Evolutionary conservation across 768 basidiomycete genomes (phyloP), one percentile per base, ranked within the genome.

Genomic region (Leccinum ochraceum): DNA sequence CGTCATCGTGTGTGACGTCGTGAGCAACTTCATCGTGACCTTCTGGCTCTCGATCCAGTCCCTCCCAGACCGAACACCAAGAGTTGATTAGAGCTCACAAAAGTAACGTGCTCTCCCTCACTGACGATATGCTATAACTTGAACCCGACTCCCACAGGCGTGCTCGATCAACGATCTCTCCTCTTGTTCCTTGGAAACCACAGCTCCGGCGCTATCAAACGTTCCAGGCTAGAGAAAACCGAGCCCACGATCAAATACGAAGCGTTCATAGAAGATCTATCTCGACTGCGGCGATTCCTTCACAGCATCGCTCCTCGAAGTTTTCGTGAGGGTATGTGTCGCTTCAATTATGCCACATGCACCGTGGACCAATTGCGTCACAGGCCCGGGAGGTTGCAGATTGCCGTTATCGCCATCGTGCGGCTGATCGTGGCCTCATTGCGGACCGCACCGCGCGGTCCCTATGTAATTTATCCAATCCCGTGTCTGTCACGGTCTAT

Each of bases 281-380:
- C 26, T 26, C 54, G 90, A 92, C 69, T 81, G 81, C 24, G 90
- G 90, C 16, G 91, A 93, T 70, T 86, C 89, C 1, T 92, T 93
- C 72, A 92, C 90, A 0, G 83, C 90, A 5, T 82, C 87, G 0
- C 70, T 93, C 54, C 75, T 92, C 60, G 90, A 92, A 61, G 82
- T 89, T 51, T 79, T 93, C 49, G 91, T 92, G 68, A 89, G 88
- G 77, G 91, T 92, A 67, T 72, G 83, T 28, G 4, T 39, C 48
- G 11, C 8, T n/a, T 32, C 26, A 28, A 1, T 20, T 26, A 24
- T 50, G 11, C 37, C 52, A 53, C 53, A 42, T 13, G 14, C 50
- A 22, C 34, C 24, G n/a, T 14, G 36, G 10, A 34, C 61, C 20
- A 22, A 74, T 59, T 5, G 44, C 3, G 26, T 6, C 53, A 30